Evolutionary conservation across 2,329 filamentous ascomycete genomes (phyloP), one percentile per base, ranked within the genome.

Genomic region (Diaporthe ampelina): DNA sequence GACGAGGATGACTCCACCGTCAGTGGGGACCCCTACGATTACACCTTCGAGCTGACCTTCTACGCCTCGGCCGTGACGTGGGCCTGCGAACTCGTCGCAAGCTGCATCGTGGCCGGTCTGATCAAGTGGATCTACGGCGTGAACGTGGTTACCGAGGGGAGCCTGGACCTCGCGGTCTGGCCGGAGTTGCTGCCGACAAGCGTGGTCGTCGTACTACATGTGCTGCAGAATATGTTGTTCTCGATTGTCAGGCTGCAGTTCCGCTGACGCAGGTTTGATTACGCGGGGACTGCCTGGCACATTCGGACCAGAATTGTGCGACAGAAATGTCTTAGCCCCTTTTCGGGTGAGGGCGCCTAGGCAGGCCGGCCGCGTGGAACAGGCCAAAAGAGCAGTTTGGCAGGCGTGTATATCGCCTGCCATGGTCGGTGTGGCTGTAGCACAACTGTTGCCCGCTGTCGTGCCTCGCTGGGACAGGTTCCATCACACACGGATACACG

Each of bases 201-300:
- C 72, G 89, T 92, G 26, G 90, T 89, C 29, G 91, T 93, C 29
- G 91, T 90, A 84, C 83, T 93, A 80, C 91, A 93, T 78, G 91
- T 93, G 68, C 80, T 93, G 82, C 91, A 93, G 83, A 93, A 93
- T 81, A 93, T 93, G 91, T 82, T 93, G 73, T 93, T 93, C 83
- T 91, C 90, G 59, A 93, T 93, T 78, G 89, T 93, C 48, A 87
- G 91, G 76, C 82, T 93, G 79, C 88, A 90, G 76, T 93, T 93
- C 78, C 85, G 82, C 48, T 82, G 76, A 80, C 65, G 17, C 43
- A 54, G 35, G 77, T 81, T 77, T 77, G 74, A 75, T 17, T 24
- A 43, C 65, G 19, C 45, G 29, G 13, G 48, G 45, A 43, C 48
- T n/a, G 58, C 24, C 26, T 67, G 50, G 50, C 17, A 29, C 26